A percentile compares a stretch with the other conserved stretches of the same genome.
These are phyloP conservation scores for Globisporangium ultimum DNA, from an alignment of 352 stramenopile genomes.

Conservation along the genomic window DNA sequence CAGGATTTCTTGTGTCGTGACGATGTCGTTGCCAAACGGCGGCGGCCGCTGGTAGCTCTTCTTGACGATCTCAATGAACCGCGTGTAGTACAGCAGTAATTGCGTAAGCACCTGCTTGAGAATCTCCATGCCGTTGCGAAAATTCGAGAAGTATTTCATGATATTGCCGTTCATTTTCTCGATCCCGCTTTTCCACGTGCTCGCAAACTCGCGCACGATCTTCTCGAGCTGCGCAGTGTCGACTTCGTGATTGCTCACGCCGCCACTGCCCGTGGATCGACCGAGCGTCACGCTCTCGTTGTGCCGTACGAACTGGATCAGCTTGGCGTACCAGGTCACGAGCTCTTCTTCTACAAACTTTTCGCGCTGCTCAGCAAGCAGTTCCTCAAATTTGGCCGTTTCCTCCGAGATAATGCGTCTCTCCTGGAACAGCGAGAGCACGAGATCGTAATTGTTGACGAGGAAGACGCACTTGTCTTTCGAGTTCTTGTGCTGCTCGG, in stretches of 20 bases:
- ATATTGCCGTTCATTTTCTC: conserved; percentile 98
- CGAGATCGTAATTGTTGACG: conserved; percentile 98
- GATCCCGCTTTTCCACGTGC: conserved; percentile 94
- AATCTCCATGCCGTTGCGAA: conserved; percentile 99
- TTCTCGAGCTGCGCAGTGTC: conserved; percentile 90
- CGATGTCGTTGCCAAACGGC: conserved; percentile 92
- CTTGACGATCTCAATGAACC: conserved; percentile 97
- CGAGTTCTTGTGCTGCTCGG: conserved; percentile 88
- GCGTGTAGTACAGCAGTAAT: conserved; percentile 97
- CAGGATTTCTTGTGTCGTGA: conserved; percentile 95
- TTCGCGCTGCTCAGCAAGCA: conserved; percentile 92
- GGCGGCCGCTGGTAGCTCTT: conserved; percentile 81
- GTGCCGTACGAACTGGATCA: conserved; percentile 98
- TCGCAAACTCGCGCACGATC: conserved; percentile 95
- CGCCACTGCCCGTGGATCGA: conserved; percentile 1
- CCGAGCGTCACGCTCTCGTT: conserved; percentile 85
- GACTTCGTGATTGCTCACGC: conserved; percentile 38
- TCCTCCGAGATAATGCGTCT: conserved; percentile 93
- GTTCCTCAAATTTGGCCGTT: conserved; percentile 92
- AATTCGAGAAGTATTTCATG: conserved; percentile 98
- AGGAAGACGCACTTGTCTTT: conserved; percentile 97
- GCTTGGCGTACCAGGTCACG: conserved; percentile 90
- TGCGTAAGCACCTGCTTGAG: conserved; percentile 98
- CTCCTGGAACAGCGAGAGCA: conserved; percentile 95
- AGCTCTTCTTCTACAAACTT: conserved; percentile 97